Evolutionary conservation across 352 stramenopile genomes (phyloP), one percentile per base, ranked within the genome.

Genomic region (Globisporangium lucens): DNA sequence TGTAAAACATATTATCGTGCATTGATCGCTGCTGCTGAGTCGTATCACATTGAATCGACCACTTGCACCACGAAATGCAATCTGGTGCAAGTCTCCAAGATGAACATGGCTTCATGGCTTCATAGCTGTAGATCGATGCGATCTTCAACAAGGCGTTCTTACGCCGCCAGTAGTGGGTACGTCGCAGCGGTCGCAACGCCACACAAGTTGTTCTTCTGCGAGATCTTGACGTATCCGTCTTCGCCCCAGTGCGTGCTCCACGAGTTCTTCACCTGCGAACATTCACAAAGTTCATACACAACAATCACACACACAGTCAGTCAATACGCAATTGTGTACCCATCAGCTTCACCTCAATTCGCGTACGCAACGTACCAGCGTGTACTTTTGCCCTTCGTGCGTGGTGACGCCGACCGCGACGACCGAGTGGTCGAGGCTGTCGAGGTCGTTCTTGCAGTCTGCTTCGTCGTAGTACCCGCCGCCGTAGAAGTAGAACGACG

Each of bases 211-310:
- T 96, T 74, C 65, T 96, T 94, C 71, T 97, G 90, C 41, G 86
- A 79, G 68, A 98, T 96, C 73, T 94, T 95, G 36, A 98, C 73
- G 80, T 98, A 98, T 38, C 93, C 93, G 46, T 96, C 76, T 63
- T 98, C 95, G 49, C 95, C 95, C 95, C 95, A 98, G 65, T 94
- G 83, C 41, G 82, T 95, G 72, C 88, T 96, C 95, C 95, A 98
- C 66, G 89, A 97, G 74, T 98, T 98, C 78, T 98, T 98, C 58
- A 98, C 55, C 55, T 59, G 29, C 41, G 29, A 8, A 41, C 51
- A 30, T 29, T 17, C 53, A 22, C 13, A 59, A 2, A 24, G 17
- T 2, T 2, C 55, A 22, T 4, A 33, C 17, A 33, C 49, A 56
- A 17, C 9, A 38, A 24, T 33, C 27, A 22, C 15, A 49, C 41